Evolutionary conservation across 2,329 filamentous ascomycete genomes (phyloP).

Genomic region (Exophiala sideris): DNA sequence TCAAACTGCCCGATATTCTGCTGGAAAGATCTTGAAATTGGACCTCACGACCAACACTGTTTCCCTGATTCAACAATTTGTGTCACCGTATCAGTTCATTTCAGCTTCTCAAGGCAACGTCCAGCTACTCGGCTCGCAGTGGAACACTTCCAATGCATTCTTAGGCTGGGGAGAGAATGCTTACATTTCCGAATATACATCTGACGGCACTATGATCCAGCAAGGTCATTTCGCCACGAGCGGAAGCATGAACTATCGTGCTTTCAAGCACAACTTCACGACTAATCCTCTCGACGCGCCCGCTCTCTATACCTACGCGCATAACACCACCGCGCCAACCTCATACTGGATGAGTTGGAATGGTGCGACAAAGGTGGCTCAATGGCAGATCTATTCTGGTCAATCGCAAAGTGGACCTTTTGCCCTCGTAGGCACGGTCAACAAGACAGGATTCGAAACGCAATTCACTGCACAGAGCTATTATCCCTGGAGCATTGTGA

Average conservation of each 20-base stretch:
- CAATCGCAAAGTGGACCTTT: conserved; percentile 24
- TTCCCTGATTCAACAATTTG: conserved; percentile 32
- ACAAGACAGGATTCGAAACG: conserved; percentile 41
- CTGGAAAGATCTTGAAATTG: conserved; percentile 39
- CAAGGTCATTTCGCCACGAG: conserved; percentile 37
- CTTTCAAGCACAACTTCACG: conserved; percentile 35
- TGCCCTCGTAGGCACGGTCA: conserved; percentile 30
- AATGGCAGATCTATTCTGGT: conserved; percentile 37
- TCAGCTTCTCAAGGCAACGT: conserved; percentile 36
- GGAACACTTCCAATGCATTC: conserved; percentile 35
- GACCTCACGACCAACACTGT: conserved; percentile 37
- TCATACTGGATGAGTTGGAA: conserved; percentile 45
- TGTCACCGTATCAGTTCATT: conserved; percentile 22
- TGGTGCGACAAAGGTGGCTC: conserved; percentile 46
- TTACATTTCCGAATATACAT: conserved; percentile 39
- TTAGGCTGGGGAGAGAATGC: conserved; percentile 42
- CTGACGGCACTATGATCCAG: conserved; percentile 35
- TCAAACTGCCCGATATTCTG: conserved; percentile 37
- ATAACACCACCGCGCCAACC: conserved; percentile 16
- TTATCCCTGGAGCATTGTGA: conserved; percentile 19
- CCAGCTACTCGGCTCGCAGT: conserved; percentile 31
- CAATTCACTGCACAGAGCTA: conserved; percentile 27
- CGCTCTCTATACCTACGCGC: conserved; percentile 20
- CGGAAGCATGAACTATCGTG: conserved; percentile 42
- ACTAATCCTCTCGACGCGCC: conserved; percentile 17